These are phyloP conservation scores for Penicillium sp. DNA, from an alignment of 2,329 filamentous ascomycete genomes.

Conservation along the genomic window DNA sequence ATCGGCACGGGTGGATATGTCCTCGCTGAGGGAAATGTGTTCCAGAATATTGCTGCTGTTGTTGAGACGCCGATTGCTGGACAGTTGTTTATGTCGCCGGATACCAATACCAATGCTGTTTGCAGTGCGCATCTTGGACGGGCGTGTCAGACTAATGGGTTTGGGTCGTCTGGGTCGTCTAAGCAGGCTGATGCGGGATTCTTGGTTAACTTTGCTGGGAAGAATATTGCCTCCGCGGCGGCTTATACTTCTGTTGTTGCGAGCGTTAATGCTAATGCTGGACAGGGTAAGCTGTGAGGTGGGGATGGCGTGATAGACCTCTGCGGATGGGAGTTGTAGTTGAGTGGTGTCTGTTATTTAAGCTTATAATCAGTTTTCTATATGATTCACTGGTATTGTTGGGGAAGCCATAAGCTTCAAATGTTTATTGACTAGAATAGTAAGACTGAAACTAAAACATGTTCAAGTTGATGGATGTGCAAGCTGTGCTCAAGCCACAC, in stretches of 20 bases:
- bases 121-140: slow-evolving; percentile 51
- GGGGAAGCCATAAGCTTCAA: not conserved
- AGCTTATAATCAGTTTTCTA: not conserved
- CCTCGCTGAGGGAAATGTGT: slow-evolving; percentile 58
- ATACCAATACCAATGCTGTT: slow-evolving; percentile 35
- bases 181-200: slow-evolving; percentile 48
- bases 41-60: slow-evolving; percentile 52
- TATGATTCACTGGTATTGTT: not conserved
- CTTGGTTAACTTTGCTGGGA: slow-evolving; percentile 52
- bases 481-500: not conserved
- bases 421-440: not conserved
- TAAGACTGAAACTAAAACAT: not conserved
- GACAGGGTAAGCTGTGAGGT: slow-evolving; percentile 48
- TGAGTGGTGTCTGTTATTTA: not conserved
- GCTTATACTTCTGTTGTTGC: slow-evolving; percentile 37
- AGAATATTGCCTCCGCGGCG: slow-evolving; percentile 51
- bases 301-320: not conserved
- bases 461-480: not conserved
- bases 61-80: slow-evolving; percentile 42
- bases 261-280: slow-evolving; percentile 43
- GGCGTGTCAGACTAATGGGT: slow-evolving; percentile 52
- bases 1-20: slow-evolving; percentile 45
- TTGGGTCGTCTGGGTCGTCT: slow-evolving; percentile 38
- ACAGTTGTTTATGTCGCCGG: slow-evolving; percentile 40
- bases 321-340: not conserved